Evolutionary conservation across 495 filamentous ascomycete genomes (phyloP).

Genomic region (Podospora pseudoanserina): DNA sequence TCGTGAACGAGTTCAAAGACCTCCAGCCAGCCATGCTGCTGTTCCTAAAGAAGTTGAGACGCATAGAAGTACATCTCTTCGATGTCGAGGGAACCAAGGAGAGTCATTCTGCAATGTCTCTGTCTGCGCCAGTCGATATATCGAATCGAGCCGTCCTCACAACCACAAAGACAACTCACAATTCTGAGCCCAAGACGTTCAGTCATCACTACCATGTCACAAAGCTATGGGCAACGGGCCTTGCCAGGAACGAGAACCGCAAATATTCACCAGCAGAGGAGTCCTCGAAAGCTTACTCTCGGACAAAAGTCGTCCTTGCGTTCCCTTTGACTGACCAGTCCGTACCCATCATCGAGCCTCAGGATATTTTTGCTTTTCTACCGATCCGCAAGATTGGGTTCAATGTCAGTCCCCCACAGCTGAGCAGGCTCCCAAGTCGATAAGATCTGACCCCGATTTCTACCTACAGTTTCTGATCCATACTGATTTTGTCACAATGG

Average conservation of each 20-base stretch:
- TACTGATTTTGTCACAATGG: slow-evolving; percentile 26
- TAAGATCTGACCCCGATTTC: background rate
- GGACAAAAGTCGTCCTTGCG: slow-evolving; percentile 36
- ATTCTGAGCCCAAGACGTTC: background rate
- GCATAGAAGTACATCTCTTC: slow-evolving; percentile 30
- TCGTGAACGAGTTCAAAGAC: slow-evolving; percentile 31
- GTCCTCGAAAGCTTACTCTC: slow-evolving; percentile 18
- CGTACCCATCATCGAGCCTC: slow-evolving; percentile 27
- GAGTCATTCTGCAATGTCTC: background rate
- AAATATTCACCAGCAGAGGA: slow-evolving; percentile 23
- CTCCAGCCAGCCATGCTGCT: slow-evolving; percentile 36
- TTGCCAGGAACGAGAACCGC: slow-evolving; percentile 35
- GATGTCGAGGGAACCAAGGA: slow-evolving; percentile 12
- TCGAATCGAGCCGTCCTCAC: background rate
- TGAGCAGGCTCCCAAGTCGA: background rate
- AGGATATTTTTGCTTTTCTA: slow-evolving; percentile 37
- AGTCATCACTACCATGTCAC: slow-evolving; percentile 22
- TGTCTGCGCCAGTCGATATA: background rate
- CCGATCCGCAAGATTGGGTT: slow-evolving; percentile 38
- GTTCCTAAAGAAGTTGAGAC: slow-evolving; percentile 37
- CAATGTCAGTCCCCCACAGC: slow-evolving; percentile 15
- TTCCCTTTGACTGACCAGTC: slow-evolving; percentile 34
- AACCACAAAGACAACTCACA: background rate
- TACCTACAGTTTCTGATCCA: background rate
- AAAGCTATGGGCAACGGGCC: slow-evolving; percentile 16